Evolutionary conservation across 306 rosid genomes (phyloP).

Genomic region (Prunus salicina): DNA sequence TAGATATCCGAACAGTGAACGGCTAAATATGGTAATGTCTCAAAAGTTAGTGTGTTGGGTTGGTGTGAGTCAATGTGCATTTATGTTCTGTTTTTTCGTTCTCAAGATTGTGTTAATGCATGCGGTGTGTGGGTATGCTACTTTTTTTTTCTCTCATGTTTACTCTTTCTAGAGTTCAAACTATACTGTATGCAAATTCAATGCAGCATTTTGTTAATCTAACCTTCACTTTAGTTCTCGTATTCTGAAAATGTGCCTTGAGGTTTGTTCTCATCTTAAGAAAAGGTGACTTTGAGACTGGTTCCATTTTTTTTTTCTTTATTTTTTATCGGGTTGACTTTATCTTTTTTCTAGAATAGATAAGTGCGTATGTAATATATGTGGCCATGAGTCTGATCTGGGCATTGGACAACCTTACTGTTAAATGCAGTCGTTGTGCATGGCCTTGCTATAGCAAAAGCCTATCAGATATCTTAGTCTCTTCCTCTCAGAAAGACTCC

Average conservation of each 20-base stretch:
- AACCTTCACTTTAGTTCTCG: background rate
- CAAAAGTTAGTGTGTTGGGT: background rate
- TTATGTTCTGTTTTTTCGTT: background rate
- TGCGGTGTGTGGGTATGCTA: background rate
- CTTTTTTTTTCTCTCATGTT: background rate
- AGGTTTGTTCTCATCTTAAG: background rate
- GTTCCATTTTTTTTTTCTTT: background rate
- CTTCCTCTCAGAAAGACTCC: background rate
- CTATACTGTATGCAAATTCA: background rate
- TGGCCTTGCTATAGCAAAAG: background rate
- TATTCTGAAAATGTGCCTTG: background rate
- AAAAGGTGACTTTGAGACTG: background rate
- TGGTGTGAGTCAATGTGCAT: conserved; percentile 2
- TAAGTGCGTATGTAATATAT: background rate
- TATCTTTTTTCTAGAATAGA: background rate
- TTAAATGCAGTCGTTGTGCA: background rate
- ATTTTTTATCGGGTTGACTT: background rate
- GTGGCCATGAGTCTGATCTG: background rate
- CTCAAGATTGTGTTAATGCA: background rate
- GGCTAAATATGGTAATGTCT: conserved; percentile 69
- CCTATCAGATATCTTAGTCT: background rate
- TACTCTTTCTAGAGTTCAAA: background rate
- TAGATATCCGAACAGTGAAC: conserved; percentile 78
- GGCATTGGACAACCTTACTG: background rate
- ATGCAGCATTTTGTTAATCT: background rate